phyloP scores from a whole-genome alignment of 306 rosid genomes.

The Quercus gilva region DNA sequence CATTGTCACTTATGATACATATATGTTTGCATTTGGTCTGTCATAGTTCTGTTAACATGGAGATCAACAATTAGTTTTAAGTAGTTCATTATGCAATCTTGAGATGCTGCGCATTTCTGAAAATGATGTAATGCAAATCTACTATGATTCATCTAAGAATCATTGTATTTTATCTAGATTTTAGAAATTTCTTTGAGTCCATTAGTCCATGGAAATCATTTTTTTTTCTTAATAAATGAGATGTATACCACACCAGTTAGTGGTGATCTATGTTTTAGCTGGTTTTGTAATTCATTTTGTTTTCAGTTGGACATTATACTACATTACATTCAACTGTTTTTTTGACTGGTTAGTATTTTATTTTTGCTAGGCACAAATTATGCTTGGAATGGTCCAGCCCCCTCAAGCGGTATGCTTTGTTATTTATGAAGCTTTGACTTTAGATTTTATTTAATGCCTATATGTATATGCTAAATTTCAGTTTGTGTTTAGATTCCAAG shows the following conservation, averaged over 20 bases:
- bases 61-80: background rate
- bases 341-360: slow-evolving; percentile 10
- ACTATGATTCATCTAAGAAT: background rate
- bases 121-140: background rate
- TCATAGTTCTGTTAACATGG: background rate
- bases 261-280: background rate
- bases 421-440: slow-evolving; percentile 6
- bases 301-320: background rate
- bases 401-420: slow-evolving; percentile 62
- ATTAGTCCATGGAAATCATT: background rate
- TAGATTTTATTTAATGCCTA: slow-evolving; percentile 4
- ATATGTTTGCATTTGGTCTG: background rate
- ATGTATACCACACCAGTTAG: background rate
- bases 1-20: background rate
- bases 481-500: slow-evolving; percentile 60
- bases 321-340: background rate
- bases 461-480: slow-evolving; percentile 7
- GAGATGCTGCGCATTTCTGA: background rate
- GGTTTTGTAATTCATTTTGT: background rate
- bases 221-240: background rate
- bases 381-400: slow-evolving; percentile 98
- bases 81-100: background rate
- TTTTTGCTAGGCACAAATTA: slow-evolving; percentile 81
- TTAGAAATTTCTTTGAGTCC: background rate
- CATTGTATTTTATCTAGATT: background rate